Conservation (phyloP, 78 protist species). For the Chrysochromulina parva region DNA sequence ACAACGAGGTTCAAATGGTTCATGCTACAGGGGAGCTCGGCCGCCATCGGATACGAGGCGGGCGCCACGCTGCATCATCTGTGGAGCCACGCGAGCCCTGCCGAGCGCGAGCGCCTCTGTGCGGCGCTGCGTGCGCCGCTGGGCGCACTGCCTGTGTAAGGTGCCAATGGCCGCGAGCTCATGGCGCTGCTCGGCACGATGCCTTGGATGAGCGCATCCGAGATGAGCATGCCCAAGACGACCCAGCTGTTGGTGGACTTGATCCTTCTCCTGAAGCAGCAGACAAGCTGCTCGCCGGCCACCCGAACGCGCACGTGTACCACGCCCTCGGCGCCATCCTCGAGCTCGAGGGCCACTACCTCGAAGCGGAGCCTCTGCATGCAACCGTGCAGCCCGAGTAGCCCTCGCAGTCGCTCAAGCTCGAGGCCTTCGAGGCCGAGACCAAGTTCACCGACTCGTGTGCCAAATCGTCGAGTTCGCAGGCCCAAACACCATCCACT, state of each 20-base stretch:
- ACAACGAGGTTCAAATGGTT: neutral
- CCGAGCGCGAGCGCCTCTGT: neutral
- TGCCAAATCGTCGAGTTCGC: slow-evolving; percentile 39
- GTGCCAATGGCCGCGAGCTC: neutral
- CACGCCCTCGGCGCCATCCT: slow-evolving; percentile 37
- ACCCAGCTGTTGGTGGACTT: no score
- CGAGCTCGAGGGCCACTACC: slow-evolving; percentile 73
- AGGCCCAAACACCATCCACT: slow-evolving; percentile 36
- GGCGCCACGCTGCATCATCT: neutral
- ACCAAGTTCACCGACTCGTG: slow-evolving; percentile 66
- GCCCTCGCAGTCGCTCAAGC: slow-evolving; percentile 37
- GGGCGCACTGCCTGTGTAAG: neutral
- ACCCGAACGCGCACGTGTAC: slow-evolving; percentile 76
- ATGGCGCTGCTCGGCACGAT: neutral
- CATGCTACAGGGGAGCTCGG: neutral
- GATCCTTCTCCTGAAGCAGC: no score
- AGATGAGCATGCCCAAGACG: no score
- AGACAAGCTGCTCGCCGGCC: slow-evolving; percentile 47
- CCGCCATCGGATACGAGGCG: neutral
- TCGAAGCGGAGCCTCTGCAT: slow-evolving; percentile 75
- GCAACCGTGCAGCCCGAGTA: slow-evolving; percentile 65
- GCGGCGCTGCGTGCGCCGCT: neutral
- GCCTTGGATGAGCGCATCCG: no score
- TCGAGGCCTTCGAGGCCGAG: slow-evolving; percentile 68
- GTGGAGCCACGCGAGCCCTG: neutral